Conservation (phyloP, 768 basidiomycete genomes). For the Solioccasus polychromus region DNA sequence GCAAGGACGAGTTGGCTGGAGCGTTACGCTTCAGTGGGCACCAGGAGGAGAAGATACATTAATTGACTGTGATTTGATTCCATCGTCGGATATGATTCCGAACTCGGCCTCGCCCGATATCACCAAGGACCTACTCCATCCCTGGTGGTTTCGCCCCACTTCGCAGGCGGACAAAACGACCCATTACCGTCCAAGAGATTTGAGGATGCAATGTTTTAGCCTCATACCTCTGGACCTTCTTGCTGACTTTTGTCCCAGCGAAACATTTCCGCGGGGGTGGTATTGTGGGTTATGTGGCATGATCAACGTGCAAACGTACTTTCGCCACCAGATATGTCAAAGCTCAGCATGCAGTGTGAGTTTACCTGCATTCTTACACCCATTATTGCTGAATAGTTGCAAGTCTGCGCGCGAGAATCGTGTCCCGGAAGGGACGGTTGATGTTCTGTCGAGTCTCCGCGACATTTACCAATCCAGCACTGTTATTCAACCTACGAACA, state of each 20-base stretch:
- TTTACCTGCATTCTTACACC: background rate
- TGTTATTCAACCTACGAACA: slow-evolving; percentile 16
- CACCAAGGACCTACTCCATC: slow-evolving; percentile 7
- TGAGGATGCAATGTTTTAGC: slow-evolving; percentile 26
- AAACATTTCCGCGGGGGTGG: slow-evolving; percentile 46
- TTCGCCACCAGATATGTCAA: slow-evolving; percentile 47
- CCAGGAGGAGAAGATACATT: slow-evolving; percentile 46
- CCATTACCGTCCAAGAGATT: slow-evolving; percentile 22
- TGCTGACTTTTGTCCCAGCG: slow-evolving; percentile 28
- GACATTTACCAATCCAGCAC: slow-evolving; percentile 10
- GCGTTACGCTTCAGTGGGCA: slow-evolving; percentile 45
- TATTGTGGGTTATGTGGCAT: slow-evolving; percentile 46
- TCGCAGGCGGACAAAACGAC: slow-evolving; percentile 5
- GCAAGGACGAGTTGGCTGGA: slow-evolving; percentile 42
- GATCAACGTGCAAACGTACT: slow-evolving; percentile 43
- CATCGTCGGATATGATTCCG: background rate
- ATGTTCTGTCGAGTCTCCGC: slow-evolving; percentile 24
- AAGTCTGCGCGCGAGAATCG: slow-evolving; percentile 9
- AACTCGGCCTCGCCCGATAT: background rate
- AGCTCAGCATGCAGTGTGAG: slow-evolving; percentile 41
- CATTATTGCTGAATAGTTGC: slow-evolving; percentile 10
- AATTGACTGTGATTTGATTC: slow-evolving; percentile 4
- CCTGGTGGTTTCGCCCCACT: slow-evolving; percentile 25
- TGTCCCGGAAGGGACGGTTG: slow-evolving; percentile 13
- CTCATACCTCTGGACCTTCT: slow-evolving; percentile 31